phyloP scores from a whole-genome alignment of 2,329 filamentous ascomycete species.

The Clarireedia sp. region DNA sequence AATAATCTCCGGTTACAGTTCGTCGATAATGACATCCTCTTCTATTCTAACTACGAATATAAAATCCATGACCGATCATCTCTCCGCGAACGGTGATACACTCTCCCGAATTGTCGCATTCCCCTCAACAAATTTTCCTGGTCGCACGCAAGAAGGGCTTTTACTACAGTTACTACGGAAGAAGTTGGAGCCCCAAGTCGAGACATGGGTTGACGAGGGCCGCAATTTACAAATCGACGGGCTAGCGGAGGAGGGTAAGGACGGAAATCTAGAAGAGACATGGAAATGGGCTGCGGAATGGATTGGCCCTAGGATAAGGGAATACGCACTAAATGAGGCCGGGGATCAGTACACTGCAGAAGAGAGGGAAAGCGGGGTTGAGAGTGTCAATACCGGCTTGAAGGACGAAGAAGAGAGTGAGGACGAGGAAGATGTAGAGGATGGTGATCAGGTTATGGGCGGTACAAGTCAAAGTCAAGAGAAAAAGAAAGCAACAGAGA shows the following conservation, averaged over 20 bases:
- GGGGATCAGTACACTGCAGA: slow-evolving; percentile 64
- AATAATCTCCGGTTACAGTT: slow-evolving; percentile 36
- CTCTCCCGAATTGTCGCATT: slow-evolving; percentile 65
- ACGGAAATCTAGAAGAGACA: slow-evolving; percentile 47
- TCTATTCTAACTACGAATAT: slow-evolving; percentile 66
- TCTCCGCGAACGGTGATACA: slow-evolving; percentile 57
- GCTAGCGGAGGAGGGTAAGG: slow-evolving; percentile 24
- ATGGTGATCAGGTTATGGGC: slow-evolving; percentile 51
- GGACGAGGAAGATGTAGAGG: slow-evolving; percentile 37
- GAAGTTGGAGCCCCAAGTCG: slow-evolving; percentile 71
- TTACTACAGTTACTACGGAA: slow-evolving; percentile 69
- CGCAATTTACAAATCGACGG: slow-evolving; percentile 35
- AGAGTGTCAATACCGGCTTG: slow-evolving; percentile 67
- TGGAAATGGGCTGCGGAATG: slow-evolving; percentile 40
- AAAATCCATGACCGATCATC: slow-evolving; percentile 54
- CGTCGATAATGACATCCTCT: slow-evolving; percentile 64
- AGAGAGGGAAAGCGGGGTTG: slow-evolving; percentile 57
- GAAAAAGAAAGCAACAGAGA: slow-evolving; percentile 16
- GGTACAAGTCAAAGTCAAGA: slow-evolving; percentile 23
- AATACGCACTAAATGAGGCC: slow-evolving; percentile 40
- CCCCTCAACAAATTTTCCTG: slow-evolving; percentile 68
- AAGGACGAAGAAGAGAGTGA: slow-evolving; percentile 38
- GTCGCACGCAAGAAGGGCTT: slow-evolving; percentile 56
- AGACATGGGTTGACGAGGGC: slow-evolving; percentile 62
- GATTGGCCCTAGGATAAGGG: slow-evolving; percentile 34